These are phyloP conservation scores for Cicer arietinum DNA, from an alignment of 306 rosid genomes.

Conservation along the genomic window DNA sequence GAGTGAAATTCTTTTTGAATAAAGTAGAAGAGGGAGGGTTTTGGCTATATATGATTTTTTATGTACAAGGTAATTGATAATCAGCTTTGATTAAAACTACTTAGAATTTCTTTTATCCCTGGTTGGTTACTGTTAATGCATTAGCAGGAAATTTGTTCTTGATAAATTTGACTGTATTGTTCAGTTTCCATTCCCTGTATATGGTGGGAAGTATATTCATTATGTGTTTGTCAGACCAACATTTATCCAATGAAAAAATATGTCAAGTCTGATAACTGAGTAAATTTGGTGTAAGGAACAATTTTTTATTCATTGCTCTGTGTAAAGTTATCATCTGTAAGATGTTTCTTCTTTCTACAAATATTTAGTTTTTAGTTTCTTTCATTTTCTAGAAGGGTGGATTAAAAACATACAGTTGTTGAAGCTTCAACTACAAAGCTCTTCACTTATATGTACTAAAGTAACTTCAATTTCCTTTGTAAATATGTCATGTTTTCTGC, in stretches of 20 bases:
- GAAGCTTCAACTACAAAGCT: no score
- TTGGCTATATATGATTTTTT: conserved; percentile 66
- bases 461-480: no score
- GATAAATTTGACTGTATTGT: conserved; percentile 27
- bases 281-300: conserved; percentile 33
- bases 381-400: background rate
- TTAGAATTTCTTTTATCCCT: conserved; percentile 49
- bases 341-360: background rate
- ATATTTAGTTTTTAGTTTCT: background rate
- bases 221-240: conserved; percentile 53
- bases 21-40: conserved; percentile 65
- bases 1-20: conserved; percentile 88
- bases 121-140: conserved; percentile 53
- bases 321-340: background rate
- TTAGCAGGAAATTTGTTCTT: conserved; percentile 53
- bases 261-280: conserved; percentile 37
- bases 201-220: conserved; percentile 63
- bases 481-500: no score
- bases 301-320: conserved; percentile 18
- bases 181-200: conserved; percentile 44
- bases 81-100: conserved; percentile 54
- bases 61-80: conserved; percentile 59
- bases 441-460: no score
- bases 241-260: conserved; percentile 53
- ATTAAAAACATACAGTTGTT: no score